Conservation (phyloP, 1,284 basidiomycete genomes). For the Ceratobasidium sp. region DNA sequence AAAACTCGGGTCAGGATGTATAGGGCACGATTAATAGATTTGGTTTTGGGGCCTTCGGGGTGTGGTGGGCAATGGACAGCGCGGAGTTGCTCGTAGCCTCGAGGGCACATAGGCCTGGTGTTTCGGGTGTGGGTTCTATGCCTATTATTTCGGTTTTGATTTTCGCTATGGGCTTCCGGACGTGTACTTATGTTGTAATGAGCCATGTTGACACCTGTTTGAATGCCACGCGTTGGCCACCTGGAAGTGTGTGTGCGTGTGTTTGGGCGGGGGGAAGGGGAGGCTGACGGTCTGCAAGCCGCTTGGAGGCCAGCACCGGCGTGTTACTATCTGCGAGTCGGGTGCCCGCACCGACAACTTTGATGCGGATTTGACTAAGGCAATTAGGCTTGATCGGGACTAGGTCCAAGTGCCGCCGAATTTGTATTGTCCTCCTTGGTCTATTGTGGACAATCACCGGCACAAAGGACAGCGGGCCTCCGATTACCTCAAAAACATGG, state of each 20-base stretch:
- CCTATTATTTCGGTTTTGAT: slow-evolving; percentile 20
- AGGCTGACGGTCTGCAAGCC: too few relatives aligned
- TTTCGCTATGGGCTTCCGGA: slow-evolving; percentile 1
- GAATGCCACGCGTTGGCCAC: background rate
- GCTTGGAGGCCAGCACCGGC: too few relatives aligned
- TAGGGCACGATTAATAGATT: slow-evolving; percentile 10
- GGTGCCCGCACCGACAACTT: background rate
- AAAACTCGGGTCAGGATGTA: too few relatives aligned
- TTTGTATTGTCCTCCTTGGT: slow-evolving; percentile 36
- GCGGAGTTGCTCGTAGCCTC: background rate
- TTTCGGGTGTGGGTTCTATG: background rate
- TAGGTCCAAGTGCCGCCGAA: background rate
- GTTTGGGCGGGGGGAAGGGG: background rate
- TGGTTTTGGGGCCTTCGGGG: background rate
- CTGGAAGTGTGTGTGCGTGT: background rate
- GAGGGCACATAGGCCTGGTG: slow-evolving; percentile 13
- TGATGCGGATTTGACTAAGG: slow-evolving; percentile 14
- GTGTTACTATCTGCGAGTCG: background rate
- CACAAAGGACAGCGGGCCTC: slow-evolving; percentile 14
- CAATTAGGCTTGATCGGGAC: slow-evolving; percentile 21
- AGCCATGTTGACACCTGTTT: slow-evolving; percentile 22
- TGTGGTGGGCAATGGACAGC: background rate
- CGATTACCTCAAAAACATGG: slow-evolving; percentile 33
- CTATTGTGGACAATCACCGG: slow-evolving; percentile 3
- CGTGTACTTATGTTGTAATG: slow-evolving; percentile 30